A percentile compares a stretch with the other conserved stretches of the same genome.
Evolutionary conservation across 768 basidiomycete genomes (phyloP).

Genomic region (Hygrophoropsis aurantiaca): DNA sequence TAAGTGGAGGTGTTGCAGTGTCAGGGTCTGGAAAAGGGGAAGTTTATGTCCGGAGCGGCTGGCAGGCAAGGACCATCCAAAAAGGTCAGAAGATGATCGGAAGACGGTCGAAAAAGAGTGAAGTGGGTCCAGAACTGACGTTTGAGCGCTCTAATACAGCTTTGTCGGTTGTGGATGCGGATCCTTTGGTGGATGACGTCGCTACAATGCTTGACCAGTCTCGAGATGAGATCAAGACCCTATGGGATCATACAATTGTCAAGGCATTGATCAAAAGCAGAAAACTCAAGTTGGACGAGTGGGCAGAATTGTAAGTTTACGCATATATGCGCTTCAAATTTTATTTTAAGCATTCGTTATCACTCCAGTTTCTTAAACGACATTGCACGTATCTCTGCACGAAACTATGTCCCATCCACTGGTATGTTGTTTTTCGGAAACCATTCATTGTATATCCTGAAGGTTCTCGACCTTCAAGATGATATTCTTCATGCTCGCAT

Average conservation of each 20-base stretch:
- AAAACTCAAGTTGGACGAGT: constrained; percentile 78
- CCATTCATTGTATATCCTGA: constrained; percentile 1
- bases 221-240: constrained; percentile 63
- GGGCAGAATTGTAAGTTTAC: constrained; percentile 78
- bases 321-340: constrained; percentile 23
- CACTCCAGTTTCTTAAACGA: constrained; percentile 66
- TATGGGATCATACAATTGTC: constrained; percentile 76
- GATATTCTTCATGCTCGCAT: constrained; percentile 89
- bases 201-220: constrained; percentile 56
- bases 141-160: constrained; percentile 26
- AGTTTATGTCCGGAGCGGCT: constrained; percentile 77
- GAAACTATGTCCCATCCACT: constrained; percentile 72
- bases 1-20: constrained; percentile 72
- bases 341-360: constrained; percentile 3
- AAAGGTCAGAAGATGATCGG: constrained; percentile 39
- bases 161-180: constrained; percentile 39
- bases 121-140: constrained; percentile 27
- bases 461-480: constrained; percentile 52
- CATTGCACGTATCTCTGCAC: constrained; percentile 67
- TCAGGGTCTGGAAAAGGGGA: constrained; percentile 76
- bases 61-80: constrained; percentile 72
- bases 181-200: constrained; percentile 60
- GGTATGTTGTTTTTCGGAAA: too few species aligned
- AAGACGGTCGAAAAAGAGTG: constrained; percentile 25
- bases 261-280: constrained; percentile 65